Conservation (phyloP, 2,329 filamentous ascomycete species). For the Colletotrichum endophyticum region DNA sequence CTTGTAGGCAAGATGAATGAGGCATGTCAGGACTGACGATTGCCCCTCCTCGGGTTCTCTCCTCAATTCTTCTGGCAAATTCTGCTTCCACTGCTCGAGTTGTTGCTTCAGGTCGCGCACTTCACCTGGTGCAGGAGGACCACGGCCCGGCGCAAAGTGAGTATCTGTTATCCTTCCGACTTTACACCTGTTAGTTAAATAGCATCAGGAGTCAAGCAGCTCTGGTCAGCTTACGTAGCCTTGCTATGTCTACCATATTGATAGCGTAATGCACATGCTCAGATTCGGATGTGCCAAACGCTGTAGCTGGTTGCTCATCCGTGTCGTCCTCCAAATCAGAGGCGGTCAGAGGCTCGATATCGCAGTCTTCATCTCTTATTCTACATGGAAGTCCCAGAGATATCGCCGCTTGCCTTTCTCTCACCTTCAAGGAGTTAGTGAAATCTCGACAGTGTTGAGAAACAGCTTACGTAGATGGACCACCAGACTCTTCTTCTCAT, state of each 20-base stretch:
- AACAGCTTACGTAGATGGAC: slow-evolving; percentile 46
- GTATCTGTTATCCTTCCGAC: slow-evolving; percentile 39
- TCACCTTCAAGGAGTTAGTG: slow-evolving; percentile 26
- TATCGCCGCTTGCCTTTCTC: slow-evolving; percentile 40
- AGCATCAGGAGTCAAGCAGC: too few relatives aligned
- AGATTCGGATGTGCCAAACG: slow-evolving; percentile 32
- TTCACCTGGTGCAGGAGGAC: slow-evolving; percentile 29
- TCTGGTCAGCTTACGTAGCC: slow-evolving; percentile 28
- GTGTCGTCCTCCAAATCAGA: slow-evolving; percentile 35
- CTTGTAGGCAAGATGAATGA: slow-evolving; percentile 43
- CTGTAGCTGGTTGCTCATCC: slow-evolving; percentile 22
- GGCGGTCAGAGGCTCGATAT: slow-evolving; percentile 36
- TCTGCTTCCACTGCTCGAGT: slow-evolving; percentile 37
- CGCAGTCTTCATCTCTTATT: slow-evolving; percentile 43
- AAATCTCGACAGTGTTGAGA: accelerated
- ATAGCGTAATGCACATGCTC: slow-evolving; percentile 39
- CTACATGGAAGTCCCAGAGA: slow-evolving; percentile 39
- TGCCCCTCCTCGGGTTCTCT: slow-evolving; percentile 34
- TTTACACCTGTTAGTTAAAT: slow-evolving; percentile 3
- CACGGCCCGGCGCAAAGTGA: slow-evolving; percentile 38
- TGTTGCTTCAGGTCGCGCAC: slow-evolving; percentile 31
- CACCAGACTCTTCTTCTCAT: slow-evolving; percentile 57
- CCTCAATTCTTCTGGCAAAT: slow-evolving; percentile 34
- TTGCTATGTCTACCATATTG: slow-evolving; percentile 42
- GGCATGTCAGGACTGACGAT: slow-evolving; percentile 38